Evolutionary conservation across 768 basidiomycete genomes (phyloP).

Genomic region (Russula griseocarnosa): DNA sequence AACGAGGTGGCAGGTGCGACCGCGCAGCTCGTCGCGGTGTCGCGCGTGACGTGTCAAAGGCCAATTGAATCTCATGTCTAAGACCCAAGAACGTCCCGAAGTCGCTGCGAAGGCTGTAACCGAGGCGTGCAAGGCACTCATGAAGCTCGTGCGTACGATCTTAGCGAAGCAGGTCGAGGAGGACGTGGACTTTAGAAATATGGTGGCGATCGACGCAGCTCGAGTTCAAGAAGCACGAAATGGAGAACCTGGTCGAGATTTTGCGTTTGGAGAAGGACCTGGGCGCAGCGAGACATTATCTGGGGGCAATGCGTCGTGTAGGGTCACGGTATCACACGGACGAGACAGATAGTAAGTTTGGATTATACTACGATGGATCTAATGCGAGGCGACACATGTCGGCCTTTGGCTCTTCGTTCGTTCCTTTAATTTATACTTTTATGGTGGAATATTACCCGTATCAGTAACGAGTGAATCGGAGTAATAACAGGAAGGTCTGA

Average conservation of each 20-base stretch:
- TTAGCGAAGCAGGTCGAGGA: slow-evolving; percentile 78
- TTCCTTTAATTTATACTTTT: too few relatives aligned
- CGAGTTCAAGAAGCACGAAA: slow-evolving; percentile 96
- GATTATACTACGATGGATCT: background rate
- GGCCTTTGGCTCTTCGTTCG: background rate
- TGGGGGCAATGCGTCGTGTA: slow-evolving; percentile 76
- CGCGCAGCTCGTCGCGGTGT: slow-evolving; percentile 97
- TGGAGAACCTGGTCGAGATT: slow-evolving; percentile 99
- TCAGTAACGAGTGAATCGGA: too few relatives aligned
- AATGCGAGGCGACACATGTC: background rate
- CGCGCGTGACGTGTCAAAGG: slow-evolving; percentile 73
- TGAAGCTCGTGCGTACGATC: slow-evolving; percentile 42
- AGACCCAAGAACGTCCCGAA: slow-evolving; percentile 95
- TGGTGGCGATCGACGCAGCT: slow-evolving; percentile 90
- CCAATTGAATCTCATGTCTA: slow-evolving; percentile 88
- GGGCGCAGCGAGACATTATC: slow-evolving; percentile 55
- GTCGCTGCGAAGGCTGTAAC: slow-evolving; percentile 96
- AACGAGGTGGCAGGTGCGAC: slow-evolving; percentile 98
- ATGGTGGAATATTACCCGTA: too few relatives aligned
- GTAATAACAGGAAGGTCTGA: too few relatives aligned
- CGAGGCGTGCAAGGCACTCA: slow-evolving; percentile 90
- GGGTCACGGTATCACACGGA: slow-evolving; percentile 89
- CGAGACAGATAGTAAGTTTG: slow-evolving; percentile 49
- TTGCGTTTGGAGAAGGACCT: slow-evolving; percentile 94
- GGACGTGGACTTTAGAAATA: slow-evolving; percentile 80